Percentiles rank a stretch among this genome's conserved stretches.
phyloP scores from a whole-genome alignment of 306 rosid species.

The Geum urbanum region DNA sequence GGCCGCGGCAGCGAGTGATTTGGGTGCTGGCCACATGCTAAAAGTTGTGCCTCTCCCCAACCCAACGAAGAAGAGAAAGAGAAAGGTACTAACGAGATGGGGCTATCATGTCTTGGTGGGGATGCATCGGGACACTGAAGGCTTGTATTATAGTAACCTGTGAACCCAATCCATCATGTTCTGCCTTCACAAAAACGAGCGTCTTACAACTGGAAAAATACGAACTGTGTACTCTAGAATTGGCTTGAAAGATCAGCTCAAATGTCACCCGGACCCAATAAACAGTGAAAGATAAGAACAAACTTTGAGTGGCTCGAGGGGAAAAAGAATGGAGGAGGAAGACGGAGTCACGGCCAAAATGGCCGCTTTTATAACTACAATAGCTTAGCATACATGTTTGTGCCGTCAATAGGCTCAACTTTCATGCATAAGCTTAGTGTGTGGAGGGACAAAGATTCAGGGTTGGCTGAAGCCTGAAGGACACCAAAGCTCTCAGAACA shows the following conservation, averaged over 20 bases:
- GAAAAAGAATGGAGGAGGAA: not conserved
- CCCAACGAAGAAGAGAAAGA: not conserved
- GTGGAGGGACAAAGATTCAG: not conserved
- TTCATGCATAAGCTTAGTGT: not conserved
- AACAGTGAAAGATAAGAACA: not conserved
- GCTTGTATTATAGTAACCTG: not conserved
- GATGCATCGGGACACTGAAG: not conserved
- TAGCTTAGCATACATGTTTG: not conserved
- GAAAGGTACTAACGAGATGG: not conserved
- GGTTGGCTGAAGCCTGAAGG: not conserved
- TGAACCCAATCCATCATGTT: not conserved
- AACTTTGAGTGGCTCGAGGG: slow-evolving; percentile 25
- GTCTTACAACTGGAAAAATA: no score
- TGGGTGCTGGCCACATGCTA: slow-evolving; percentile 3
- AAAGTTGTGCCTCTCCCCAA: slow-evolving; percentile 3
- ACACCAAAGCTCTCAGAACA: not conserved
- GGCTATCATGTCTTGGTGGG: slow-evolving; percentile 1
- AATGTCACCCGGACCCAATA: not conserved
- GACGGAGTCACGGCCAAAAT: not conserved
- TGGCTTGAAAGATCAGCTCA: not conserved
- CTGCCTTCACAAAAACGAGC: no score
- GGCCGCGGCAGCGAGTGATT: not conserved
- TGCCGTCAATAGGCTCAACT: not conserved
- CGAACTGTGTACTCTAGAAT: not conserved
- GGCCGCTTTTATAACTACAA: not conserved